Conservation (phyloP, 169 alveolate species). For the Eimeria nieschulzi region DNA sequence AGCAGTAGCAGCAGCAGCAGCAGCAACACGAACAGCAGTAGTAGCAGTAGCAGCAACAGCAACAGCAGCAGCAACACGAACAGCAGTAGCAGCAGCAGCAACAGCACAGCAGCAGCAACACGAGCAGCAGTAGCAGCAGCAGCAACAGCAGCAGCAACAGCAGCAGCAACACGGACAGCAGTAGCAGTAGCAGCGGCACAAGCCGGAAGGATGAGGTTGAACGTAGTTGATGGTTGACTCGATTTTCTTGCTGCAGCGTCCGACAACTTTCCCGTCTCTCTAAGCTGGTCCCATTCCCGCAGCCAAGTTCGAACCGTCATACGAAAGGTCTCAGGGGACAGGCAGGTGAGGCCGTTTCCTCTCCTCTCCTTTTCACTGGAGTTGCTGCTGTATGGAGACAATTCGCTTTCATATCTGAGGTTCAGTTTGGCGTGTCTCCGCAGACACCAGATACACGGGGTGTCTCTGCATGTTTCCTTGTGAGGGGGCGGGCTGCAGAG, state of each 20-base stretch:
- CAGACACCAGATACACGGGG: not conserved
- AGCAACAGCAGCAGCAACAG: slow-evolving; percentile 4
- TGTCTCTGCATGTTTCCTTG: not conserved
- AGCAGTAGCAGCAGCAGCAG: not conserved
- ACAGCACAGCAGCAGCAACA: not conserved
- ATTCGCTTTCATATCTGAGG: not conserved
- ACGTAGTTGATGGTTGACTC: not conserved
- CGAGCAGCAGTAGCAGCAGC: slow-evolving; percentile 2
- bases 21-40: not conserved
- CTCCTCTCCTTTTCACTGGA: not conserved
- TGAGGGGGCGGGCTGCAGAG: not conserved
- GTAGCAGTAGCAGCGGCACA: not conserved
- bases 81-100: slow-evolving; percentile 27
- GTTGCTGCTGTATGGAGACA: too few species aligned
- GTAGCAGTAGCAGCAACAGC: slow-evolving; percentile 15
- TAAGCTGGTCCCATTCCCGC: not conserved
- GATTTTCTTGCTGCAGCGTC: not conserved
- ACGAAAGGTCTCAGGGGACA: not conserved
- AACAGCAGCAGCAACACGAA: not conserved
- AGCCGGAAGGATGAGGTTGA: not conserved
- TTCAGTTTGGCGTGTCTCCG: not conserved
- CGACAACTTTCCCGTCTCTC: not conserved
- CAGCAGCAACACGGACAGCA: not conserved
- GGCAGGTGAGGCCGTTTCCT: not conserved
- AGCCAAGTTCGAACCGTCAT: not conserved